phyloP scores from a whole-genome alignment of 2,329 filamentous ascomycete species.

The Eutypa lata region DNA sequence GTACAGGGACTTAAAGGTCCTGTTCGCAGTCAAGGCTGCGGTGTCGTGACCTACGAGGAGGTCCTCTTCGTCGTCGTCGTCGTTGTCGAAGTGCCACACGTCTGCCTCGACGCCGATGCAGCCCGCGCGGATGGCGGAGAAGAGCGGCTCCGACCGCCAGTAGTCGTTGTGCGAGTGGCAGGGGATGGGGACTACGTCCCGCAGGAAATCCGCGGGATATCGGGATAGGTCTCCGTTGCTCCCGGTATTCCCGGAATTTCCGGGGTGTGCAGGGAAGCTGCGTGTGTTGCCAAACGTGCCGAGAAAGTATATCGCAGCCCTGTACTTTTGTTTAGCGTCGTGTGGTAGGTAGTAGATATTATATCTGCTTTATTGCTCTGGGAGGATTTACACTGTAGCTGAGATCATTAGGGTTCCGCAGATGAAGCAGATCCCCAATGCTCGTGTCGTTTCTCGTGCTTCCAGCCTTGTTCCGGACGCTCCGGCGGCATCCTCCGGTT shows the following conservation, averaged over 20 bases:
- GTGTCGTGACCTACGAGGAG: slow-evolving; percentile 64
- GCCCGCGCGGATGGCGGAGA: slow-evolving; percentile 56
- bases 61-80: slow-evolving; percentile 33
- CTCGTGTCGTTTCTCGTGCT: no score
- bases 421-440: not conserved
- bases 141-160: slow-evolving; percentile 61
- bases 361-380: not conserved
- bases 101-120: slow-evolving; percentile 67
- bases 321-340: no score
- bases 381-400: not conserved
- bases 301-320: no score
- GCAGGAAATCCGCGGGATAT: slow-evolving; percentile 51
- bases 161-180: slow-evolving; percentile 73
- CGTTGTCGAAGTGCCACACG: slow-evolving; percentile 56
- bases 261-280: no score
- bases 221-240: slow-evolving; percentile 35
- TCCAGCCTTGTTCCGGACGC: not conserved
- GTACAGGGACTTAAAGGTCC: slow-evolving; percentile 62
- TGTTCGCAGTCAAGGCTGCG: slow-evolving; percentile 48
- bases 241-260: slow-evolving; percentile 25
- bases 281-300: no score
- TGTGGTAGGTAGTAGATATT: no score
- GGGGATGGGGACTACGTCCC: slow-evolving; percentile 51
- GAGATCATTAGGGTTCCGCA: not conserved
- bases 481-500: not conserved